phyloP scores from a whole-genome alignment of 768 basidiomycete species.

The Trametes punicea region DNA sequence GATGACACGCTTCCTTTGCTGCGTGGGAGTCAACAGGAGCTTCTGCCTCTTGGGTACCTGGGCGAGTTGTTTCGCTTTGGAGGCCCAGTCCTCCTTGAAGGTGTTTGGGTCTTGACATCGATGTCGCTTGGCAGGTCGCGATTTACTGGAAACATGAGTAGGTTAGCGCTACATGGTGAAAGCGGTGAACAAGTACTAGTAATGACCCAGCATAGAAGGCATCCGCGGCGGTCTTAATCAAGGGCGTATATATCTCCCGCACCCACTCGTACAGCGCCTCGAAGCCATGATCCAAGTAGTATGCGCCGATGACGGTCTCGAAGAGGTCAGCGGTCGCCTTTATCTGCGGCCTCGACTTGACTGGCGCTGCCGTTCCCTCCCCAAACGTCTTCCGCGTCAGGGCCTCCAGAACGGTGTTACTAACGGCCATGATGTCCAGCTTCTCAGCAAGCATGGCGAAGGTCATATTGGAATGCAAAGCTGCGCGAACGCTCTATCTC shows the following conservation, averaged over 20 bases:
- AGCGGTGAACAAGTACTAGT: not conserved
- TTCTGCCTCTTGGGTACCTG: slow-evolving; percentile 44
- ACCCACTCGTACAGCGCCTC: slow-evolving; percentile 38
- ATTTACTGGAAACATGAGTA: not conserved
- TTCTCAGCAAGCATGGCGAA: slow-evolving; percentile 32
- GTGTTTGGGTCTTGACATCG: not conserved
- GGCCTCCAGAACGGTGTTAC: slow-evolving; percentile 20
- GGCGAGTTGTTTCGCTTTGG: slow-evolving; percentile 25
- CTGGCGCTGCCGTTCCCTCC: slow-evolving; percentile 18
- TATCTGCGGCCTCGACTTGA: slow-evolving; percentile 18
- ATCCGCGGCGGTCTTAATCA: slow-evolving; percentile 33
- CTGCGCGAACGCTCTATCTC: slow-evolving; percentile 24
- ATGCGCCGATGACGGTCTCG: slow-evolving; percentile 45
- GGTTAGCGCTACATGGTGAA: not conserved
- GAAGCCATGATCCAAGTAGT: slow-evolving; percentile 39
- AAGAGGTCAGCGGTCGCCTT: slow-evolving; percentile 46
- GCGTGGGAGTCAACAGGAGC: slow-evolving; percentile 60
- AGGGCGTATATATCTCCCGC: slow-evolving; percentile 35
- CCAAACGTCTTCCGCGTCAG: slow-evolving; percentile 26
- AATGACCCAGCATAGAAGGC: slow-evolving; percentile 30
- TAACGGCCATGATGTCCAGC: slow-evolving; percentile 30
- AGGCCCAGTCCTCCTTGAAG: not conserved
- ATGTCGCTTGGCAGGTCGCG: not conserved
- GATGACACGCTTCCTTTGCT: not conserved
- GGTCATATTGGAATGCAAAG: slow-evolving; percentile 28